These are phyloP conservation scores for Picochlorum sp. DNA, from an alignment of 139 green algal genomes.

Conservation along the genomic window DNA sequence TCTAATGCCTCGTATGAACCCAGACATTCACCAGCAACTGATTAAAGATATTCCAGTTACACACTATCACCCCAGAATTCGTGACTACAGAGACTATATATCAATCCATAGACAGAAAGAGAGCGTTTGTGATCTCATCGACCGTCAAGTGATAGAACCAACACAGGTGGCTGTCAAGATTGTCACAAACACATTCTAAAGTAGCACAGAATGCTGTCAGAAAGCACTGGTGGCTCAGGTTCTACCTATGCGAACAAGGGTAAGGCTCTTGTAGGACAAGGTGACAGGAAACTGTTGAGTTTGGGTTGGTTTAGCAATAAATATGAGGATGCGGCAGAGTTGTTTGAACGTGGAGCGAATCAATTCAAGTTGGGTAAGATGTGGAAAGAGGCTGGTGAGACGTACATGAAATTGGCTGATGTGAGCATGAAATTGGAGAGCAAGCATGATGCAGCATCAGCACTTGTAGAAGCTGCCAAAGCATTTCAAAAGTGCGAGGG, in stretches of 20 bases:
- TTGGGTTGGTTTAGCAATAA: constrained; percentile 77
- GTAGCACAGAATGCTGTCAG: background rate
- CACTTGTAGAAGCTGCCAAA: constrained; percentile 81
- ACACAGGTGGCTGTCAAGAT: too few relatives aligned
- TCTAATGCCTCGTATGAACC: too few relatives aligned
- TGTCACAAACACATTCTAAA: background rate
- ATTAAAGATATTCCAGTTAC: too few relatives aligned
- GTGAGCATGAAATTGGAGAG: constrained; percentile 79
- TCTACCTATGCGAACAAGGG: background rate
- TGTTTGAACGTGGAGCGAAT: constrained; percentile 86
- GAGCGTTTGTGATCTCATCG: too few relatives aligned
- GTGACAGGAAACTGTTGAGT: constrained; percentile 82
- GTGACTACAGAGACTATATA: too few relatives aligned
- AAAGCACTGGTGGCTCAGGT: background rate
- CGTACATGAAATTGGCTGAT: constrained; percentile 69
- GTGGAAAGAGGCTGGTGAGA: constrained; percentile 65
- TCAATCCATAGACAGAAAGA: too few relatives aligned
- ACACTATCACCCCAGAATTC: too few relatives aligned
- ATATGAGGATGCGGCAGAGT: constrained; percentile 89
- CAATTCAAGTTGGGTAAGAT: constrained; percentile 92
- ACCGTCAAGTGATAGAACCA: too few relatives aligned
- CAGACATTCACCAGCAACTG: too few relatives aligned
- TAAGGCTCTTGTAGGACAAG: constrained; percentile 17
- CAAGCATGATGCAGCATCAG: constrained; percentile 75
- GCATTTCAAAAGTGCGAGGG: constrained; percentile 67